Evolutionary conservation across 495 filamentous ascomycete genomes (phyloP).

Genomic region (Lasiosphaeria miniovina): DNA sequence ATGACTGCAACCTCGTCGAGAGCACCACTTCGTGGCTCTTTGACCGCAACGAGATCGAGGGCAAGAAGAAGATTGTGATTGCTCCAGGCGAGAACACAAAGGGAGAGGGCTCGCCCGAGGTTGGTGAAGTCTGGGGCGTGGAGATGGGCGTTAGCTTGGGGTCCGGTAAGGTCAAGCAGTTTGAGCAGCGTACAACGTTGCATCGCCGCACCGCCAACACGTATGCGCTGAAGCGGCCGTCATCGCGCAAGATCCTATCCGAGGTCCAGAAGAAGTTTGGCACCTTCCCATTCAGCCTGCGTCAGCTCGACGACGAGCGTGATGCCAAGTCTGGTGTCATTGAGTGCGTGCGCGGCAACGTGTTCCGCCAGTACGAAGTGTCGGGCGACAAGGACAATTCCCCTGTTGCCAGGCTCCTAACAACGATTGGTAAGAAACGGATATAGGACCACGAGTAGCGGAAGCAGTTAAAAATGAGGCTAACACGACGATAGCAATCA

Average conservation of each 20-base stretch:
- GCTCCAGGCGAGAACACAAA: slow-evolving; percentile 81
- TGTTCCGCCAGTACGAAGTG: slow-evolving; percentile 92
- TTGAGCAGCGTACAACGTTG: slow-evolving; percentile 82
- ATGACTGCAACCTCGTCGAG: slow-evolving; percentile 91
- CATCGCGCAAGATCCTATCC: slow-evolving; percentile 82
- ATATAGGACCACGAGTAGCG: neutral
- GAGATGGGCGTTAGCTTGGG: slow-evolving; percentile 91
- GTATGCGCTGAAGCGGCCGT: slow-evolving; percentile 86
- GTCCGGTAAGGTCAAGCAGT: slow-evolving; percentile 87
- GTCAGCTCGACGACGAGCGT: slow-evolving; percentile 95
- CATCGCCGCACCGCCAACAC: slow-evolving; percentile 89
- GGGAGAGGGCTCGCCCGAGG: slow-evolving; percentile 84
- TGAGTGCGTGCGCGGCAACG: slow-evolving; percentile 87
- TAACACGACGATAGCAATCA: slow-evolving; percentile 67
- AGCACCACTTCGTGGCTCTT: slow-evolving; percentile 97
- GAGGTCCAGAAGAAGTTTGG: slow-evolving; percentile 96
- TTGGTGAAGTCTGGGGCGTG: slow-evolving; percentile 96
- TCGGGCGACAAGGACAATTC: slow-evolving; percentile 85
- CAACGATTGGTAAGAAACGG: slow-evolving; percentile 76
- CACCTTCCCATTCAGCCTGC: slow-evolving; percentile 93
- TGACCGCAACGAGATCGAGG: slow-evolving; percentile 94
- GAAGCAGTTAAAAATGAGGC: neutral
- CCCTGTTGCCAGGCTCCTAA: slow-evolving; percentile 80
- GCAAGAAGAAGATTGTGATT: slow-evolving; percentile 96
- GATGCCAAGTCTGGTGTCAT: slow-evolving; percentile 94